Evolutionary conservation across 441 rosid species (phyloP).

Genomic region (Pelargonium australe): DNA sequence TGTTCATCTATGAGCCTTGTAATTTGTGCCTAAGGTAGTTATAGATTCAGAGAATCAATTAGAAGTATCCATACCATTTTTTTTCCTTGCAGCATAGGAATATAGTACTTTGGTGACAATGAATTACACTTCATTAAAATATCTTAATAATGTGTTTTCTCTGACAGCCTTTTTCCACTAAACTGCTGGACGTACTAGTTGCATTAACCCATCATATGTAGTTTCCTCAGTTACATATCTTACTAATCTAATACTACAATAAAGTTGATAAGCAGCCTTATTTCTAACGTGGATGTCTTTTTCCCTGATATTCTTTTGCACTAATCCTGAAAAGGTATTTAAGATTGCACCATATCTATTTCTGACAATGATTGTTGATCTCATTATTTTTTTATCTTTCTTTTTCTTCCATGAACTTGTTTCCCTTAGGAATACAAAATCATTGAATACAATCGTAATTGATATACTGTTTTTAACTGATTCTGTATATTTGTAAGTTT

Average conservation of each 20-base stretch:
- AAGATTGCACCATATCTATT: neutral
- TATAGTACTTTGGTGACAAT: neutral
- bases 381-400: neutral
- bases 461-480: neutral
- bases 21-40: neutral
- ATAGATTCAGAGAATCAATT: neutral
- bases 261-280: neutral
- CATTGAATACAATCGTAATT: neutral
- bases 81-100: neutral
- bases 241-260: neutral
- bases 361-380: neutral
- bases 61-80: neutral
- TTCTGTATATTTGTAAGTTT: neutral
- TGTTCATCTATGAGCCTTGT: neutral
- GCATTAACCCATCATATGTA: slow-evolving; percentile 5
- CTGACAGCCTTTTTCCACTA: neutral
- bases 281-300: neutral
- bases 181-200: neutral
- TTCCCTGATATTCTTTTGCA: neutral
- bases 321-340: neutral
- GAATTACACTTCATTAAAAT: neutral
- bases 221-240: slow-evolving; percentile 4
- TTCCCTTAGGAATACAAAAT: neutral
- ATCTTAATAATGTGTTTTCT: neutral
- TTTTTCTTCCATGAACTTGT: neutral